Percentiles rank a stretch among this genome's conserved stretches.
Conservation (phyloP, 2,329 filamentous ascomycete species). For the Aspergillus transmontanensis region DNA sequence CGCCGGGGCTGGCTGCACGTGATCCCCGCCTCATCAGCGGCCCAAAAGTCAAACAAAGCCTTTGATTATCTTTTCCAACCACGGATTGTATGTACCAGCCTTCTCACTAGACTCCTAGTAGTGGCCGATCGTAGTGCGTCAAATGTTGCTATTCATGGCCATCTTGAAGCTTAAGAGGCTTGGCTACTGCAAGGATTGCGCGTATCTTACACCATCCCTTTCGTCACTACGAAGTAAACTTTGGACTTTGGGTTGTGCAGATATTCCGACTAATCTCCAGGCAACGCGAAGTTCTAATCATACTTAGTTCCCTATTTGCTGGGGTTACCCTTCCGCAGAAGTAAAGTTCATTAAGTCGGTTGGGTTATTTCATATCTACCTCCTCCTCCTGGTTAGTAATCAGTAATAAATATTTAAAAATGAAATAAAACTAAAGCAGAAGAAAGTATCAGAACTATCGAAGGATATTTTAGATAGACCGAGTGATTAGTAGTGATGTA, state of each 20-base stretch:
- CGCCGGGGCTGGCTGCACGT: slow-evolving; percentile 3
- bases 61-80: not conserved
- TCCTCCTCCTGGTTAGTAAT: not conserved
- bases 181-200: slow-evolving; percentile 1
- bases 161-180: not conserved
- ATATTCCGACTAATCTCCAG: not conserved
- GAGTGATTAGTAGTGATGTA: not conserved
- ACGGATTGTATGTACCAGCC: not conserved
- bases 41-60: not conserved
- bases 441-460: not conserved
- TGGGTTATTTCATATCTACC: not conserved
- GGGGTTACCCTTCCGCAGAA: not conserved
- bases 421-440: too few species aligned
- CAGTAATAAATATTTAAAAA: not conserved
- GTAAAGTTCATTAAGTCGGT: not conserved
- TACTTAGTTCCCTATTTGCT: not conserved
- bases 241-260: not conserved
- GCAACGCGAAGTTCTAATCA: not conserved
- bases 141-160: not conserved
- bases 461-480: not conserved
- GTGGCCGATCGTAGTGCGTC: not conserved
- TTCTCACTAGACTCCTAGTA: not conserved
- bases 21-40: not conserved
- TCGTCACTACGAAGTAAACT: not conserved
- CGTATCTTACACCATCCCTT: not conserved